Base-by-base conservation (phyloP, 2,329 filamentous ascomycete species). In the Graphilbum ipis-grandicollis region DNA sequence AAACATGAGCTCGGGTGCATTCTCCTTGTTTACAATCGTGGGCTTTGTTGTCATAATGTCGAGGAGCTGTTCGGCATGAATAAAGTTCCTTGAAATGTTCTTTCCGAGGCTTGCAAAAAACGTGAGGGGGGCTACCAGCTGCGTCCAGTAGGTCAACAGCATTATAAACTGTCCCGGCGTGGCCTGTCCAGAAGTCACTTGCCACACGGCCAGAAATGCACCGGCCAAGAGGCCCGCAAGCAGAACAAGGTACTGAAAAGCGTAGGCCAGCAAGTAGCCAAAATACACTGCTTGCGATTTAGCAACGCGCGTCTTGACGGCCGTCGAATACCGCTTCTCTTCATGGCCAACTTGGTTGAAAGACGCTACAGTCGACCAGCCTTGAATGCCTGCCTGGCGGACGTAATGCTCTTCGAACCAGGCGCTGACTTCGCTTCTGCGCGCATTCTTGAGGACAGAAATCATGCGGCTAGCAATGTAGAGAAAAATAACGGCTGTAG, bases 81-180 rank as follows among this genome's bases (percentile, higher is more conserved):
- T 66, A 26, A 75, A 58, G 39, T 71, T 63, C 42, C 63, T 60
- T 39, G 67, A 68, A 42, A 75, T 62, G 34, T 54, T 65, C 47
- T 67, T 69, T 7, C 70, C 68, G 21, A 74, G 54, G 15, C 58
- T 56, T 7, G 68, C 65, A 48, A 84, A 82, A 53, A 79, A 82
- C 44, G 75, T 75, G 37, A 84, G 62, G 2, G 79, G 79, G 2
- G 69, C 66, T 32, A 78, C 77, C 28, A 84, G 62, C 48, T 83
- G 78, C 15, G 68, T 67, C 76, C 81, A 81, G 52, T 83, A 84
- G 37, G 75, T 77, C 41, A 83, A 56, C 14, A 84, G 60, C 55
- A 75, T 71, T 38, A 79, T 72, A 46, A 84, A 82, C 44, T 78
- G 66, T 38, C 78, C 78, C 10, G 78, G 60, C 5, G 68, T 69